Conservation (phyloP, 257 asterid species). For the Nyctanthes arbortristis region DNA sequence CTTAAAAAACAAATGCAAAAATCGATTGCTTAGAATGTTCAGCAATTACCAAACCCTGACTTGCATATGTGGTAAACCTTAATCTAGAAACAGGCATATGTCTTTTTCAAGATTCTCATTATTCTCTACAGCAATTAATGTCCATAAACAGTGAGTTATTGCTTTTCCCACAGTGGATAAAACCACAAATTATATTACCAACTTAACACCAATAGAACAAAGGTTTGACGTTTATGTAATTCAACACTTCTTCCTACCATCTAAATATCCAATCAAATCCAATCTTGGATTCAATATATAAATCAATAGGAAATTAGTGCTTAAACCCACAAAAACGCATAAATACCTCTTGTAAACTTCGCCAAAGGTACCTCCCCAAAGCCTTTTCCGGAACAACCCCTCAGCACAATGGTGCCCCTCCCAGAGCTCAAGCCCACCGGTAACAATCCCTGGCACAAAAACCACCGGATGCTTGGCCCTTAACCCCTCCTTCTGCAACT, state of each 20-base stretch:
- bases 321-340: neutral
- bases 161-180: neutral
- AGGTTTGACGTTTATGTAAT: neutral
- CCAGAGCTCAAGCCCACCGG: conserved; percentile 93
- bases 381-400: conserved; percentile 55
- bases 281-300: neutral
- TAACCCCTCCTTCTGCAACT: conserved; percentile 69
- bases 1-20: neutral
- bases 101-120: neutral
- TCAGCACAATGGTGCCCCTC: conserved; percentile 84
- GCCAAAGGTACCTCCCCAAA: conserved; percentile 65
- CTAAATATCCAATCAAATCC: no score
- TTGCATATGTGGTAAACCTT: no score
- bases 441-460: conserved; percentile 81
- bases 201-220: neutral
- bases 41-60: neutral
- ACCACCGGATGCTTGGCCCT: conserved; percentile 68
- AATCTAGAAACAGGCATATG: neutral
- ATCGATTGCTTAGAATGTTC: neutral
- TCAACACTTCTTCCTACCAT: no score
- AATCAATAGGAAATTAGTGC: neutral
- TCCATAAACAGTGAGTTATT: neutral
- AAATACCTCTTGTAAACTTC: conserved; percentile 52
- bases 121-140: no score
- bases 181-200: neutral